These are phyloP conservation scores for Fistulinella staudtii DNA, from an alignment of 1,284 basidiomycete genomes.

Conservation along the genomic window DNA sequence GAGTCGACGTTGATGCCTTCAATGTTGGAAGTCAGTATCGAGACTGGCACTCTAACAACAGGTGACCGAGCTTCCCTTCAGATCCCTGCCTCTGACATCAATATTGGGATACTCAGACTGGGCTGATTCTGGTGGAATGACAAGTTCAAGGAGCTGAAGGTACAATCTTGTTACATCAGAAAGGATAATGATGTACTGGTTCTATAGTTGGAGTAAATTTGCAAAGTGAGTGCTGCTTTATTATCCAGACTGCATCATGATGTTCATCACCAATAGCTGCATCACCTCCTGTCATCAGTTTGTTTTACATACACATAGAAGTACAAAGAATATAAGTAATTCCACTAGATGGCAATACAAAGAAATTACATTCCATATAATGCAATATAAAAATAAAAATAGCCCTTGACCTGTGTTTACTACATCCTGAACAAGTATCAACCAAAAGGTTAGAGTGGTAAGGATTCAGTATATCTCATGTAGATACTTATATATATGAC, in stretches of 20 bases:
- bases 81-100: slow-evolving; percentile 16
- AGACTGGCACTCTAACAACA: too few species aligned
- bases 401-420: slow-evolving; percentile 2
- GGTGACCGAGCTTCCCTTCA: slow-evolving; percentile 9
- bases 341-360: too few species aligned
- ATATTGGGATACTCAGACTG: slow-evolving; percentile 24
- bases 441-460: slow-evolving; percentile 10
- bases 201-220: slow-evolving; percentile 10
- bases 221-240: too few species aligned
- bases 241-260: too few species aligned
- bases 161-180: slow-evolving; percentile 11
- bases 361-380: too few species aligned
- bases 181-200: slow-evolving; percentile 20
- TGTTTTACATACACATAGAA: too few species aligned
- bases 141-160: slow-evolving; percentile 10
- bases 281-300: too few species aligned
- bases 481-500: too few species aligned
- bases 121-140: slow-evolving; percentile 23
- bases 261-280: too few species aligned
- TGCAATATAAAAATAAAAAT: too few species aligned
- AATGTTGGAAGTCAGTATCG: slow-evolving; percentile 6
- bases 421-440: too few species aligned
- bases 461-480: background rate
- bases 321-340: background rate
- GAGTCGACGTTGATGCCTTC: slow-evolving; percentile 3